Evolutionary conservation across 306 rosid species (phyloP).

Genomic region (Pachyrhizus erosus): DNA sequence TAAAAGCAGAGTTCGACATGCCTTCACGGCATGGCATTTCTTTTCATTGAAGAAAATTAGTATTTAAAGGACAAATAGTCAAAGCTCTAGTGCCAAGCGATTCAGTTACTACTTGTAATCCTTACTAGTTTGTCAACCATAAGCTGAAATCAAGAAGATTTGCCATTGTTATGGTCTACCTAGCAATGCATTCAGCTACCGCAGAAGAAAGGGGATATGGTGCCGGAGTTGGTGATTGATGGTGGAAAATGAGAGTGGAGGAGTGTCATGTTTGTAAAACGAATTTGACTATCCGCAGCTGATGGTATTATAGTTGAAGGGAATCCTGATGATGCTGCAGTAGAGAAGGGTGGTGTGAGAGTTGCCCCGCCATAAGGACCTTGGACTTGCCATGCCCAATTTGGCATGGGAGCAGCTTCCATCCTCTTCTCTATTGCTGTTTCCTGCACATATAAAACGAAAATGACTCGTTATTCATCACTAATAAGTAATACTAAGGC

Average conservation of each 20-base stretch:
- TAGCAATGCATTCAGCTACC: slow-evolving; percentile 54
- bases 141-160: slow-evolving; percentile 7
- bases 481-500: neutral
- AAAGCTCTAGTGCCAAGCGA: slow-evolving; percentile 34
- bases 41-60: slow-evolving; percentile 42
- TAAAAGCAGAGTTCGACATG: slow-evolving; percentile 34
- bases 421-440: slow-evolving; percentile 75
- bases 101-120: slow-evolving; percentile 27
- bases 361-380: slow-evolving; percentile 59
- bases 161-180: slow-evolving; percentile 24
- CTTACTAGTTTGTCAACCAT: slow-evolving; percentile 37
- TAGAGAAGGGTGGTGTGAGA: slow-evolving; percentile 67
- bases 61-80: slow-evolving; percentile 30
- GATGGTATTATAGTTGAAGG: slow-evolving; percentile 62
- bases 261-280: slow-evolving; percentile 53
- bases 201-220: slow-evolving; percentile 61
- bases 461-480: neutral
- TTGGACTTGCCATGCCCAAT: slow-evolving; percentile 70
- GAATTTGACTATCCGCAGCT: slow-evolving; percentile 66
- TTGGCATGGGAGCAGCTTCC: slow-evolving; percentile 61
- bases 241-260: slow-evolving; percentile 59
- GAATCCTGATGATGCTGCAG: slow-evolving; percentile 99
- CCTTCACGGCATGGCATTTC: slow-evolving; percentile 27
- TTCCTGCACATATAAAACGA: slow-evolving; percentile 59
- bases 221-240: slow-evolving; percentile 49